Conservation (phyloP, 305 asterid species). For the Fraxinus greggii region DNA sequence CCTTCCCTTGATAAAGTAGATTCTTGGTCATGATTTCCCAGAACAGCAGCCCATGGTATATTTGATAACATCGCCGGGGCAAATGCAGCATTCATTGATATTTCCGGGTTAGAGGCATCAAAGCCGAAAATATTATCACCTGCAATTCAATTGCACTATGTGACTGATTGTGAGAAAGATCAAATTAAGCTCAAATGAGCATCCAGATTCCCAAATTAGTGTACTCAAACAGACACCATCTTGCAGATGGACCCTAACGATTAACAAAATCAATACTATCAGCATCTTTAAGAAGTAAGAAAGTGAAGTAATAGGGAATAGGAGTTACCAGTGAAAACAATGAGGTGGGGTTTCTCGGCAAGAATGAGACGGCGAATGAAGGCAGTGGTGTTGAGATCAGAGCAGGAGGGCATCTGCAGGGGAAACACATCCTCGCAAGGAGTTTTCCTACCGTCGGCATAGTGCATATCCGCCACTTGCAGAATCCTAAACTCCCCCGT, state of each 20-base stretch:
- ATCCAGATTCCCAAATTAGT: not conserved
- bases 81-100: constrained; percentile 82
- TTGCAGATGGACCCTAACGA: not conserved
- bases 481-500: constrained; percentile 77
- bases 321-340: constrained; percentile 64
- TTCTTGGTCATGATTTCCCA: constrained; percentile 95
- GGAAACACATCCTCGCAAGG: constrained; percentile 69
- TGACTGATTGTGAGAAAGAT: not conserved
- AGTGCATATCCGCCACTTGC: constrained; percentile 98
- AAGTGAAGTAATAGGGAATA: not conserved
- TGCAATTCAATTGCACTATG: constrained; percentile 25
- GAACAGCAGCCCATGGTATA: constrained; percentile 94
- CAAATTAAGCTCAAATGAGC: not conserved
- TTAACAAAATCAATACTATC: not conserved
- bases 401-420: constrained; percentile 54
- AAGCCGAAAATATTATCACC: constrained; percentile 86
- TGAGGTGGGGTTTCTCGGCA: constrained; percentile 70
- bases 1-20: constrained; percentile 73
- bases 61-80: constrained; percentile 67
- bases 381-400: constrained; percentile 88
- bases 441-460: constrained; percentile 63
- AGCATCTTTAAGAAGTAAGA: not conserved
- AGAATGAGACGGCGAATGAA: constrained; percentile 59
- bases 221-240: not conserved
- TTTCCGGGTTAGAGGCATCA: constrained; percentile 67